phyloP scores from a whole-genome alignment of 768 basidiomycete species.

The Phaeolepiota aurea region DNA sequence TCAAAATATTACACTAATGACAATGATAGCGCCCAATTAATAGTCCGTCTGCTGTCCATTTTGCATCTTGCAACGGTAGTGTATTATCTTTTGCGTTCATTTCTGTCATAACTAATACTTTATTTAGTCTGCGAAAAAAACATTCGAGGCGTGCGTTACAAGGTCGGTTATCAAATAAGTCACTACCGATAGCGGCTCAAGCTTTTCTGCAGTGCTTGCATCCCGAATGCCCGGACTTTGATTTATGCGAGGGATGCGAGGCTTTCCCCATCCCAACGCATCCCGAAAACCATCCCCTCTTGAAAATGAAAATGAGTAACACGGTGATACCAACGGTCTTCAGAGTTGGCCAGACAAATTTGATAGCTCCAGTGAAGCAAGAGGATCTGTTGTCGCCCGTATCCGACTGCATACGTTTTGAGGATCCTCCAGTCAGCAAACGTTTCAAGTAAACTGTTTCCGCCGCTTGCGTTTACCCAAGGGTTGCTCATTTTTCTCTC shows the following conservation, averaged over 20 bases:
- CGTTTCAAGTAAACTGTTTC: constrained; percentile 2
- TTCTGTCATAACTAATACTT: neutral
- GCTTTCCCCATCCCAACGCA: constrained; percentile 73
- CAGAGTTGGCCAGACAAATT: constrained; percentile 17
- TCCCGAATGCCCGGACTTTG: constrained; percentile 68
- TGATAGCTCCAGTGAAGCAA: too few relatives aligned
- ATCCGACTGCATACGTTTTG: too few relatives aligned
- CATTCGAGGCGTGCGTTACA: constrained; percentile 64
- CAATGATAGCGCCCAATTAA: constrained; percentile 14
- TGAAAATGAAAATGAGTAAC: constrained; percentile 60
- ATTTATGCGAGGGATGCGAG: constrained; percentile 75
- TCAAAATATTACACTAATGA: neutral
- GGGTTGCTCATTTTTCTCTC: too few relatives aligned
- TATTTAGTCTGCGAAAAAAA: constrained; percentile 34
- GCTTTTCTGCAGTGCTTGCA: constrained; percentile 85
- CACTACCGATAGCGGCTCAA: too few relatives aligned
- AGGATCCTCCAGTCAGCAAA: too few relatives aligned
- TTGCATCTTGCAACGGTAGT: constrained; percentile 53
- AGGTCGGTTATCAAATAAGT: constrained; percentile 39
- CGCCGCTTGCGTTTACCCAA: too few relatives aligned
- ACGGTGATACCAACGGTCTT: constrained; percentile 30
- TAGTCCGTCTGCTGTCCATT: constrained; percentile 25
- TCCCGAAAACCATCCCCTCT: constrained; percentile 57
- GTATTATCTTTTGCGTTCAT: neutral
- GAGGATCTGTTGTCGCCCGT: too few relatives aligned